Evolutionary conservation across 1,139 yeast species (phyloP), one percentile per base, ranked within the genome.

Genomic region (Kurtzmaniella natalensis): DNA sequence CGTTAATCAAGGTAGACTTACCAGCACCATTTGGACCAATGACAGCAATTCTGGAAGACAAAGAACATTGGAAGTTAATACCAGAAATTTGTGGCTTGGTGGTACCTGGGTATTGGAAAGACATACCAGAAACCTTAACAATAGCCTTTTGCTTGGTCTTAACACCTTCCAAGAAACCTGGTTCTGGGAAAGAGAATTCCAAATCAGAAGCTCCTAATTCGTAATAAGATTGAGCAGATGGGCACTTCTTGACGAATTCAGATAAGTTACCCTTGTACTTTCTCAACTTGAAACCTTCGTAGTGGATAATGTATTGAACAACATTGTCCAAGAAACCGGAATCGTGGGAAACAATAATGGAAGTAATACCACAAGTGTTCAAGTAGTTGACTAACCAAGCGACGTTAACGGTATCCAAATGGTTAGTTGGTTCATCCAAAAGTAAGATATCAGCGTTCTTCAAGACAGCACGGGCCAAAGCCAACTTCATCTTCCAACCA

Each of bases 11-110:
- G 56, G 97, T 92, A 46, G 97, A 89, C 76, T 92, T 92, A 84
- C 97, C 98, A 64, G 97, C 97, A 83, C 98, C 98, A 72, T 92
- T 92, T 69, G 97, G 97, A 72, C 98, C 98, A 75, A 92, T 87
- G 67, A 92, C 97, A 55, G 98, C 98, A 83, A 92, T 89, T 82
- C 98, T 89, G 34, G 98, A 92, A 46, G 97, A 89, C 64, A 92
- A 78, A 50, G 98, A 92, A 78, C 95, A 87, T 78, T 89, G 97
- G 96, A 89, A 92, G 69, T 82, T 82, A 54, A 92, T 83, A 71
- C 83, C 86, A 45, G 63, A 49, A 58, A 92, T 76, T 78, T 92
- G 97, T 58, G 97, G 97, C 76, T 85, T 88, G 54, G 85, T 47
- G 52, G 97, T 89, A 77, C 97, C 97, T 70, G 96, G 96, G 76